These are phyloP conservation scores for Coemansia umbellata DNA, from an alignment of 192 early-diverging fungal species.

Conservation along the genomic window DNA sequence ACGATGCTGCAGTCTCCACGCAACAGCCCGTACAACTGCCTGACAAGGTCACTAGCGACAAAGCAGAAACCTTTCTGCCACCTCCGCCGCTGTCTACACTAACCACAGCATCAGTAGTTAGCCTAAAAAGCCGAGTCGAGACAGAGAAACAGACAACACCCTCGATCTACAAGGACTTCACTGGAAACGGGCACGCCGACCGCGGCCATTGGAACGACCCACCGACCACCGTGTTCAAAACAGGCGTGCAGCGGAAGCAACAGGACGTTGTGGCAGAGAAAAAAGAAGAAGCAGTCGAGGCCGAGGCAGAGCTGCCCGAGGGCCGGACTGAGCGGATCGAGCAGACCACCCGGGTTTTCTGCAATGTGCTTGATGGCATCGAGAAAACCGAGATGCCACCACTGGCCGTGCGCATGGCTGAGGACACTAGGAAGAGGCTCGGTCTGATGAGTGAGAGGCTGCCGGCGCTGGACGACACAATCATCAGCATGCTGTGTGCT, in stretches of 20 bases:
- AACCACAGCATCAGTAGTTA: slow-evolving; percentile 17
- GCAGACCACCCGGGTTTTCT: not conserved
- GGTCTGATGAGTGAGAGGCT: slow-evolving; percentile 21
- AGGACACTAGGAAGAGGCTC: slow-evolving; percentile 30
- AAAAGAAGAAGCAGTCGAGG: not conserved
- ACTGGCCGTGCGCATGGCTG: slow-evolving; percentile 21
- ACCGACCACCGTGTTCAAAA: slow-evolving; percentile 39
- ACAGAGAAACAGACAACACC: slow-evolving; percentile 16
- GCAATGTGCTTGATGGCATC: slow-evolving; percentile 2
- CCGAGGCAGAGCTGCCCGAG: slow-evolving; percentile 11
- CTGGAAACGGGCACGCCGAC: slow-evolving; percentile 35
- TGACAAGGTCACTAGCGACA: not conserved
- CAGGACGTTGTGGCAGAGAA: too few relatives aligned
- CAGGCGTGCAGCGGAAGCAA: slow-evolving; percentile 2
- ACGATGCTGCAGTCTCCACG: not conserved
- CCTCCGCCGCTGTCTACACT: slow-evolving; percentile 9
- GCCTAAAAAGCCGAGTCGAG: slow-evolving; percentile 26
- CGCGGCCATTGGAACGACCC: slow-evolving; percentile 55
- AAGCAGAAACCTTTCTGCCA: slow-evolving; percentile 1
- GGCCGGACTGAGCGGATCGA: slow-evolving; percentile 1
- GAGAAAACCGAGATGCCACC: not conserved
- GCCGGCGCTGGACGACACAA: slow-evolving; percentile 8
- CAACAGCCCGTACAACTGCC: slow-evolving; percentile 2
- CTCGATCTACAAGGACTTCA: slow-evolving; percentile 44
- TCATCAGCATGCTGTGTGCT: slow-evolving; percentile 8